A percentile compares a stretch with the other conserved stretches of the same genome.
Evolutionary conservation across 352 stramenopile species (phyloP).

Genomic region (Stephanocyclus meneghinianus): DNA sequence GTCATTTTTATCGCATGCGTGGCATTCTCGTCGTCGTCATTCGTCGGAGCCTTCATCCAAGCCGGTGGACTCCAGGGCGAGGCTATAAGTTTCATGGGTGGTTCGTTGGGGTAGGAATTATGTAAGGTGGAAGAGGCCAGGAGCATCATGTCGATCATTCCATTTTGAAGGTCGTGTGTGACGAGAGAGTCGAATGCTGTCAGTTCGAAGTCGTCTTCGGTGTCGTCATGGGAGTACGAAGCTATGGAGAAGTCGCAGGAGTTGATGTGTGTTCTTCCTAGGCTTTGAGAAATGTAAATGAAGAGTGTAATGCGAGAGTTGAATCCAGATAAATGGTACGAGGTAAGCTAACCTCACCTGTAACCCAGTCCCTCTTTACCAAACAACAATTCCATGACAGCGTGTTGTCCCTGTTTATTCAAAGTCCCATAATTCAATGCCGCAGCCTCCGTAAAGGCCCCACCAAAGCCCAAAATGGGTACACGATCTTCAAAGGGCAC

Average conservation of each 20-base stretch:
- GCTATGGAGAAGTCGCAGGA: constrained; percentile 81
- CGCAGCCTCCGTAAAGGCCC: constrained; percentile 78
- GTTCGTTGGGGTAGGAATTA: constrained; percentile 33
- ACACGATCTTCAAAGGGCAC: constrained; percentile 46
- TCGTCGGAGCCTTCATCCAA: constrained; percentile 76
- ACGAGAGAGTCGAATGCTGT: constrained; percentile 73
- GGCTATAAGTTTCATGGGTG: constrained; percentile 57
- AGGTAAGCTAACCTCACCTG: constrained; percentile 24
- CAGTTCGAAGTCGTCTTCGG: constrained; percentile 74
- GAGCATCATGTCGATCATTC: constrained; percentile 80
- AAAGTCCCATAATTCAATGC: constrained; percentile 73
- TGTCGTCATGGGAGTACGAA: constrained; percentile 77
- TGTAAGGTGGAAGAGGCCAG: constrained; percentile 42
- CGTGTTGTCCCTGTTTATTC: constrained; percentile 51
- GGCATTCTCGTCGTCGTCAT: constrained; percentile 24
- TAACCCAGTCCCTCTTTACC: constrained; percentile 74
- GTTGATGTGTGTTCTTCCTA: constrained; percentile 77
- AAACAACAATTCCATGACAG: constrained; percentile 77
- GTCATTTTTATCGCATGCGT: constrained; percentile 66
- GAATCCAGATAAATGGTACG: neutral
- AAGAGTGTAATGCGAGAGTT: neutral
- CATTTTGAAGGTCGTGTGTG: constrained; percentile 69
- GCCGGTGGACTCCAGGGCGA: constrained; percentile 74
- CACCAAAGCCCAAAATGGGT: constrained; percentile 81
- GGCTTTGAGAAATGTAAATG: constrained; percentile 14